Percentiles rank a stretch among this genome's conserved stretches.
phyloP scores from a whole-genome alignment of 2,329 filamentous ascomycete genomes.

The Ramularia endophylla region DNA sequence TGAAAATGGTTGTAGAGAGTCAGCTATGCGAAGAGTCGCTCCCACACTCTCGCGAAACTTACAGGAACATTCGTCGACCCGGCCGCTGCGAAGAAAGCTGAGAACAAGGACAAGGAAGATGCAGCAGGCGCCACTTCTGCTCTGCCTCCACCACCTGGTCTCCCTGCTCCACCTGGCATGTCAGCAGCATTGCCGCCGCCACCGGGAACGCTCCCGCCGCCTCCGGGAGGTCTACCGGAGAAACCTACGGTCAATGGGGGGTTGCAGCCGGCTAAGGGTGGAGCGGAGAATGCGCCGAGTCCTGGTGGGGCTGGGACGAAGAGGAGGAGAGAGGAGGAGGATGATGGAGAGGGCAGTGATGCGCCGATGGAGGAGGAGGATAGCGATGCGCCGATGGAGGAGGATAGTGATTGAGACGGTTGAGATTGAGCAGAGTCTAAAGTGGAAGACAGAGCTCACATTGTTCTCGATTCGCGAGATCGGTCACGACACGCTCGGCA shows the following conservation, averaged over 20 bases:
- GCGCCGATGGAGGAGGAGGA: slow-evolving; percentile 29
- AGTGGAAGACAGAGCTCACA: background rate
- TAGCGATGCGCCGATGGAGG: slow-evolving; percentile 38
- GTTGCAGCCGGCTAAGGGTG: slow-evolving; percentile 30
- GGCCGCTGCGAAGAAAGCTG: slow-evolving; percentile 16
- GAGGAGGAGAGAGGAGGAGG: slow-evolving; percentile 34
- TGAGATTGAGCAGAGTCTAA: slow-evolving; percentile 62
- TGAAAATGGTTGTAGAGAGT: slow-evolving; percentile 65
- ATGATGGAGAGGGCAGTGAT: slow-evolving; percentile 35
- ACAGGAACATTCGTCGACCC: slow-evolving; percentile 82
- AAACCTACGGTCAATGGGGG: slow-evolving; percentile 26
- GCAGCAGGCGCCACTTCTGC: slow-evolving; percentile 12
- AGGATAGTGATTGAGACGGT: slow-evolving; percentile 53
- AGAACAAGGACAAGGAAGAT: slow-evolving; percentile 10
- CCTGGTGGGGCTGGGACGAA: slow-evolving; percentile 50
- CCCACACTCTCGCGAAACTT: slow-evolving; percentile 80
- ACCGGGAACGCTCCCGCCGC: slow-evolving; percentile 19
- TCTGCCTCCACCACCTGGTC: slow-evolving; percentile 19
- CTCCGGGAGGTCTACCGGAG: slow-evolving; percentile 20
- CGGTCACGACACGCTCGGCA: too few species aligned
- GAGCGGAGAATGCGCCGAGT: slow-evolving; percentile 44
- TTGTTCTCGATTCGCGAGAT: too few species aligned
- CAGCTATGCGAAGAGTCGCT: slow-evolving; percentile 83
- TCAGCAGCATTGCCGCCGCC: slow-evolving; percentile 25
- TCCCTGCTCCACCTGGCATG: slow-evolving; percentile 26